Base-by-base conservation (phyloP, 345 rosid genomes). In the Dipteronia dyeriana region DNA sequence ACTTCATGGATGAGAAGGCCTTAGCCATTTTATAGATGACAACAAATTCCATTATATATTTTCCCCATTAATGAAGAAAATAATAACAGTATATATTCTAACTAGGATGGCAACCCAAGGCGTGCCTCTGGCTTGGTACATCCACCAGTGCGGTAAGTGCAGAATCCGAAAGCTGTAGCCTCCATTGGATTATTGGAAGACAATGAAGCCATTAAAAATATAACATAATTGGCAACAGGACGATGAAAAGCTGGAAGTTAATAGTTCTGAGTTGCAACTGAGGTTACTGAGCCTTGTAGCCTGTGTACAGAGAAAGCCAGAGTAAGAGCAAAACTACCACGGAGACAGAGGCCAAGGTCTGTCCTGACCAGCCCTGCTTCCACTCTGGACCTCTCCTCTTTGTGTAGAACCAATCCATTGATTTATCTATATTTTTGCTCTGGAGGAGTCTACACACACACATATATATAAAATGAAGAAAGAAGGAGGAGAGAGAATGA, bases 391-490 rank as follows among this genome's bases (percentile, higher is more conserved):
- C 90, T 70, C 90, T 85, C 82, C 90, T 86, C 68, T 25, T 84
- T 0, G 88, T 81, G 61, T 86, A 78, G 3, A 84, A 62, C 91
- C 90, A 87, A n/a, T 90, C 93, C 91, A 85, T 87, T 77, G n/a
- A 19, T 3, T 11, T 23, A 31, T n/a, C 20, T n/a, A 56, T 31
- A 9, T 23, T 22, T 68, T 17, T 51, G 72, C 29, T 3, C 23
- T 45, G 4, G 38, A 17, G 60, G 45, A 3, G 5, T 47, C 72
- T 19, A 8, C 23, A 56, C n/a, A n/a, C n/a, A n/a, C n/a, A n/a
- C n/a, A n/a, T 0, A 22, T 9, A n/a, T 56, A 20, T 8, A 57
- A n/a, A n/a, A n/a, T n/a, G n/a, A n/a, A n/a, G n/a, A n/a, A n/a
- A n/a, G n/a, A n/a, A n/a, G n/a, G n/a, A n/a, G n/a, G n/a, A n/a